phyloP scores from a whole-genome alignment of 2,329 filamentous ascomycete species.

The Colletotrichum phormii region DNA sequence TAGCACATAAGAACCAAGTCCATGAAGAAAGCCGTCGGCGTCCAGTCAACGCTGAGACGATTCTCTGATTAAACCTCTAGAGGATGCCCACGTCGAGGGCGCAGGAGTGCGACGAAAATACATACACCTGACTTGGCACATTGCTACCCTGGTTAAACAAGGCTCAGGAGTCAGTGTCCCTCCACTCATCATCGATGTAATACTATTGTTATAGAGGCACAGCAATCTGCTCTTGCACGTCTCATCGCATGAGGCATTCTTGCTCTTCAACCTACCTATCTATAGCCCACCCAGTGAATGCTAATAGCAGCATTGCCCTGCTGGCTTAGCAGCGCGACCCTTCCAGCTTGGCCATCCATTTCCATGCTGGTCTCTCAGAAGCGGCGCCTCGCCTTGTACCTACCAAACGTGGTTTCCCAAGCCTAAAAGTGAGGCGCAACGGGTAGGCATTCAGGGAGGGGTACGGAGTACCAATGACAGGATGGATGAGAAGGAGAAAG shows the following conservation, averaged over 20 bases:
- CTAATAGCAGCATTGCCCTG: not conserved
- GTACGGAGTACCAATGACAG: not conserved
- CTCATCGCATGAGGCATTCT: not conserved
- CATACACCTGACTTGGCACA: no score
- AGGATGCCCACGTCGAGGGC: not conserved
- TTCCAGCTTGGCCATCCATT: no score
- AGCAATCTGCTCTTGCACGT: not conserved
- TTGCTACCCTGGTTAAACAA: not conserved
- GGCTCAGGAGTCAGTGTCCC: not conserved
- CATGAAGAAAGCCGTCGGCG: not conserved
- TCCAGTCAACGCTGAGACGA: not conserved
- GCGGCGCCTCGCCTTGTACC: not conserved
- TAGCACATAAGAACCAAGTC: not conserved
- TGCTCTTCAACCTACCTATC: not conserved
- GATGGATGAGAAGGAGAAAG: not conserved
- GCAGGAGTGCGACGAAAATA: not conserved
- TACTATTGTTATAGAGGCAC: not conserved
- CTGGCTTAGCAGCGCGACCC: not conserved
- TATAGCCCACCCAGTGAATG: not conserved
- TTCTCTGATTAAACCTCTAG: not conserved
- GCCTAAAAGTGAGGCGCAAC: not conserved
- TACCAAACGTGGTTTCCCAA: not conserved
- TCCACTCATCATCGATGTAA: not conserved
- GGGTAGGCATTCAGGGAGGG: not conserved
- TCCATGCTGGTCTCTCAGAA: not conserved